Evolutionary conservation across 305 asterid genomes (phyloP).

Genomic region (Striga hermonthica): DNA sequence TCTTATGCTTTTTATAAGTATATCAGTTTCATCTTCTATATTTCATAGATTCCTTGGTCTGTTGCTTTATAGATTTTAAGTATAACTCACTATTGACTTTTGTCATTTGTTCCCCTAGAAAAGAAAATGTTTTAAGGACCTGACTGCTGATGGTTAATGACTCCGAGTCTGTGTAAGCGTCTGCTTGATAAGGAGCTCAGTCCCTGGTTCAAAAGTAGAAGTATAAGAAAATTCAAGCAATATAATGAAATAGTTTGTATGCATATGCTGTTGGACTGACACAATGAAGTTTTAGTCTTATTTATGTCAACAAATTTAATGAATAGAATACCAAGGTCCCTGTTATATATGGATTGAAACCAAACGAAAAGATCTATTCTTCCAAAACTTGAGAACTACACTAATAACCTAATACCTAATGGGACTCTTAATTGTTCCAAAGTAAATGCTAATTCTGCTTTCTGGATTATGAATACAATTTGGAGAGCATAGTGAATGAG

Average conservation of each 20-base stretch:
- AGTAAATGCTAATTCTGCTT: constrained; percentile 17
- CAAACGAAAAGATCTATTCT: constrained; percentile 1
- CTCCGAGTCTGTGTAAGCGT: no score
- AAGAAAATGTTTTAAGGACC: constrained; percentile 21
- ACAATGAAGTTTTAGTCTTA: constrained; percentile 13
- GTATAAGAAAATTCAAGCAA: constrained; percentile 10
- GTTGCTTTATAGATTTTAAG: constrained; percentile 19
- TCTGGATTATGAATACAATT: constrained; percentile 13
- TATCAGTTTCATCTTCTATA: constrained; percentile 1
- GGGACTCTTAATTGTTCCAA: constrained; percentile 22
- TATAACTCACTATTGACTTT: constrained; percentile 12
- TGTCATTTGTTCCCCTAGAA: constrained; percentile 27
- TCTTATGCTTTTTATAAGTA: no score
- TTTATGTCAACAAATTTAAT: constrained; percentile 19
- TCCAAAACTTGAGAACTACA: constrained; percentile 24
- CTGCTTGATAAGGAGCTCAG: constrained; percentile 24
- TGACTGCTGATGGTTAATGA: constrained; percentile 15
- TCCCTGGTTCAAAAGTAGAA: constrained; percentile 23
- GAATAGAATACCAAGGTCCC: background rate
- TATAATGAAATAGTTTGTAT: constrained; percentile 14
- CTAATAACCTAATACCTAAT: background rate
- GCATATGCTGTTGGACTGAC: constrained; percentile 23
- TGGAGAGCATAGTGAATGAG: constrained; percentile 13
- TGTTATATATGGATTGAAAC: background rate
- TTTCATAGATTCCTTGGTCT: constrained; percentile 9